Evolutionary conservation across 345 rosid species (phyloP), one percentile per base, ranked within the genome.

Genomic region (Cardamine chenopodiifolia): DNA sequence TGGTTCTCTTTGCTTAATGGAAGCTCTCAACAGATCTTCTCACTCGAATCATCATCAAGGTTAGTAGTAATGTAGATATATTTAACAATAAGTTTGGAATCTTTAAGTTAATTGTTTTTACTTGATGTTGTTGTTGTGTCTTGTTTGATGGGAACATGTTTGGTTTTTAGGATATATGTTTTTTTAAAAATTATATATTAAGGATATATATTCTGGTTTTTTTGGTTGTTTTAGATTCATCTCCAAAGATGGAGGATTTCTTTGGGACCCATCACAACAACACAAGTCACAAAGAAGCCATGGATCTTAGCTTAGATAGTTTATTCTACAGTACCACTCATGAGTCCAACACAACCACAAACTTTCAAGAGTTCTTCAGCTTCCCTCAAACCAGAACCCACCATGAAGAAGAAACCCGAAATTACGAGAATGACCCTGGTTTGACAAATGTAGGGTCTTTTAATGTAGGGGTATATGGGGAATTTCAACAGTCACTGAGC

Each of bases 1-100:
- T 58, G 99, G 97, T 8, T 95, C 99, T 60, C 96, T 90, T 74
- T 95, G 97, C 81, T 71, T 87, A 14, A 87, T 90, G 95, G 97
- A 92, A 84, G 90, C 93, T 64, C 87, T 86, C 60, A 74, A 81
- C 83, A 83, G 94, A 79, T 83, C 98, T 58, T 71, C 77, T 66
- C 77, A 72, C 62, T 54, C 74, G 6, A 67, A 18, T 20, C 96
- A 89, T 7, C 79, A 80, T 45, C 89, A 86, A 85, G 92, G 92
- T 89, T 62, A 77, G 73, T 53, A 50, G 49, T 22, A 39, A 74
- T 35, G 50, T 58, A 63, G 14, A 29, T 31, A 29, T 8, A 6
- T 57, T 42, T 56, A 17, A 23, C 31, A 34, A 6, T 14, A 17
- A 15, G 19, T 59, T 22, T 13, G 7, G 8, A 48, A 70, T 44